Conservation (phyloP, 1,284 basidiomycete species). For the Rhodotorula sp. region DNA sequence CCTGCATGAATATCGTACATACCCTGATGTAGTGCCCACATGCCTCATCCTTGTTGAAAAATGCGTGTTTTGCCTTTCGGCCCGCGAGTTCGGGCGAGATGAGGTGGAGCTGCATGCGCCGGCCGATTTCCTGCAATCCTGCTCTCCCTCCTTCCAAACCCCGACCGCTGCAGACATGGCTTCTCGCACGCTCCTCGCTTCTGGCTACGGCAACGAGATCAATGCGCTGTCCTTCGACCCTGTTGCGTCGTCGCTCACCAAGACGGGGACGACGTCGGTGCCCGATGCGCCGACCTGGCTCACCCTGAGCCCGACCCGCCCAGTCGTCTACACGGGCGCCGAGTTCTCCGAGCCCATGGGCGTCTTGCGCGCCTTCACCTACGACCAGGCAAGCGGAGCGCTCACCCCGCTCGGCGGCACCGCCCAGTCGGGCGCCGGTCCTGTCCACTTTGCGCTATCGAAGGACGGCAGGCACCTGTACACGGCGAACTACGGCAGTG, state of each 20-base stretch:
- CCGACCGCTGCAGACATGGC: background rate
- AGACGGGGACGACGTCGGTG: background rate
- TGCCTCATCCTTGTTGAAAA: background rate
- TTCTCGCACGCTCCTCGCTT: constrained; percentile 11
- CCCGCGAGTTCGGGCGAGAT: background rate
- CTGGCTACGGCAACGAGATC: constrained; percentile 33
- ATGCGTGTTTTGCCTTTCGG: too few relatives aligned
- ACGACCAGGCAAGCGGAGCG: background rate
- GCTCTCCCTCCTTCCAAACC: background rate
- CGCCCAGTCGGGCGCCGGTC: constrained; percentile 12
- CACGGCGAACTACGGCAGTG: constrained; percentile 32
- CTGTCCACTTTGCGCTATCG: constrained; percentile 25
- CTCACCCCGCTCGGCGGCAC: background rate
- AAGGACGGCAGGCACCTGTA: constrained; percentile 14
- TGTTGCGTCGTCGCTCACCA: background rate
- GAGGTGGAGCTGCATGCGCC: too few relatives aligned
- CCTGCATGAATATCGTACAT: background rate
- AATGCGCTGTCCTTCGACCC: constrained; percentile 28
- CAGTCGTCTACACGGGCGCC: constrained; percentile 33
- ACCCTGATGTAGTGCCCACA: background rate
- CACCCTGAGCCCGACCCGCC: constrained; percentile 4
- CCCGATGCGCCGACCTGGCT: constrained; percentile 37
- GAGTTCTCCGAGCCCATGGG: constrained; percentile 31
- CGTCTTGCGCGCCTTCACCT: constrained; percentile 4
- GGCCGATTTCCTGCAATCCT: background rate